Conservation (phyloP, 2,329 filamentous ascomycete species). For the Ophiostoma perfectum region DNA sequence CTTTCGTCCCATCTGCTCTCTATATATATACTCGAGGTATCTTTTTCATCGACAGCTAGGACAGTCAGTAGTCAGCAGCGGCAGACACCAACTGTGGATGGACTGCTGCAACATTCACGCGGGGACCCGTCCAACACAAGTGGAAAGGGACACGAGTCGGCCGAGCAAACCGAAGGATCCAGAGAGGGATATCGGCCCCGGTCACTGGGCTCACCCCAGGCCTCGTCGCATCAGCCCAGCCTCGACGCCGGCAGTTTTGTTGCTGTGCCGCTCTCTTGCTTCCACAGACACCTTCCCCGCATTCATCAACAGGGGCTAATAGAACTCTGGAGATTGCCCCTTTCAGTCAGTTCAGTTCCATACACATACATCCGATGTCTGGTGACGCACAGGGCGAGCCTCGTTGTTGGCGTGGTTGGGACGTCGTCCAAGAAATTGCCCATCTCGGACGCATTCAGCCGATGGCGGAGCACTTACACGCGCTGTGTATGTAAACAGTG, state of each 20-base stretch:
- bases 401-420: not conserved
- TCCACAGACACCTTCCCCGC: not conserved
- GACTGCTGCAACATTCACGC: not conserved
- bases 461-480: slow-evolving; percentile 1
- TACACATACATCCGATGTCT: slow-evolving; percentile 3
- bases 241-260: too few relatives aligned
- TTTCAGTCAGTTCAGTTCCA: not conserved
- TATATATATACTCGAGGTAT: not conserved
- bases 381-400: not conserved
- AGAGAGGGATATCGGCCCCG: not conserved
- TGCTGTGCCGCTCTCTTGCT: not conserved
- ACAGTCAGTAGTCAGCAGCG: not conserved
- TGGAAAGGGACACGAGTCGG: not conserved
- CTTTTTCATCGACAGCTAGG: too few relatives aligned
- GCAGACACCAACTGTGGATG: not conserved
- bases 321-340: not conserved
- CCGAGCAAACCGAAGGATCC: not conserved
- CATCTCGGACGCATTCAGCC: slow-evolving; percentile 11
- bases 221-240: not conserved
- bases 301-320: not conserved
- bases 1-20: not conserved
- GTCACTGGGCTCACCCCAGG: not conserved
- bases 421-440: slow-evolving; percentile 4
- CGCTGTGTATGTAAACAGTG: not conserved
- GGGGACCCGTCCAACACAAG: not conserved